Conservation (phyloP, 176 grass and related monocot genomes). For the Aegilops bicornis region DNA sequence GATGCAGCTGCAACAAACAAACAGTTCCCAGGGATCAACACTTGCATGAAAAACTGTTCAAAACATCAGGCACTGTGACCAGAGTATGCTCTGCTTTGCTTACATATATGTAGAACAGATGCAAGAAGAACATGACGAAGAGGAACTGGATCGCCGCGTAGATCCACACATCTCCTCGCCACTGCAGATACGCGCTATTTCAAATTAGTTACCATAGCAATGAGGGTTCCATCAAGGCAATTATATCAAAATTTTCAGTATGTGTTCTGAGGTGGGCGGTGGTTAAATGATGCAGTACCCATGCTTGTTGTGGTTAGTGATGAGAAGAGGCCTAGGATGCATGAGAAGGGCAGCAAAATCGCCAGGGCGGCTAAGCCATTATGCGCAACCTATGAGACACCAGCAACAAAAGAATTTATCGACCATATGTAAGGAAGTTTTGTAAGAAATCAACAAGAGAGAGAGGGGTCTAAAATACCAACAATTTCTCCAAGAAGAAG, state of each 20-base stretch:
- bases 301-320: conserved; percentile 77
- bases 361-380: conserved; percentile 70
- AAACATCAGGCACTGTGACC: too few relatives aligned
- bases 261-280: background rate
- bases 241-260: background rate
- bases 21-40: background rate
- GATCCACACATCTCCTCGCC: conserved; percentile 74
- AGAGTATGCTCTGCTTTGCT: background rate
- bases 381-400: conserved; percentile 40
- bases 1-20: conserved; percentile 70
- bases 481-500: too few relatives aligned
- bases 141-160: conserved; percentile 66
- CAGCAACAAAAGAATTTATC: too few relatives aligned
- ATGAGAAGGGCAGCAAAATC: conserved; percentile 84
- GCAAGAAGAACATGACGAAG: conserved; percentile 74
- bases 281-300: conserved; percentile 33
- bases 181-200: conserved; percentile 29
- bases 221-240: background rate
- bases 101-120: conserved; percentile 85
- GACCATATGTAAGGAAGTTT: too few relatives aligned
- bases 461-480: too few relatives aligned
- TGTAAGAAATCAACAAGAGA: too few relatives aligned
- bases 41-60: background rate
- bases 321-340: conserved; percentile 78
- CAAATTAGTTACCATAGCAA: too few relatives aligned